Evolutionary conservation across 495 filamentous ascomycete genomes (phyloP), one percentile per base, ranked within the genome.

Genomic region (Penicillium diatomitis): DNA sequence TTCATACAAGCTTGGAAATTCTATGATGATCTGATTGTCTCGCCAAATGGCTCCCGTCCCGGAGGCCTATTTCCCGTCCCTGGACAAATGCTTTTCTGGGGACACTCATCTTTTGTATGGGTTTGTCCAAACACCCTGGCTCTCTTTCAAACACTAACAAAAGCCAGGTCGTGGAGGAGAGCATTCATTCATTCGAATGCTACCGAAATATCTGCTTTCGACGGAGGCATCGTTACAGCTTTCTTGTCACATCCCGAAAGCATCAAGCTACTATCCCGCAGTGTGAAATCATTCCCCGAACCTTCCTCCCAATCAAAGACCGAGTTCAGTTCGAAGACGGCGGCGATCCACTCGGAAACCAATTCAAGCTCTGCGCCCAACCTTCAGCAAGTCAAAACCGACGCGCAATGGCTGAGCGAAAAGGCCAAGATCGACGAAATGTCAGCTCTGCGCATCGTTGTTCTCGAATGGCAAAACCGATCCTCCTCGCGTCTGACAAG

Each of bases 301-400:
- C 82, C 63, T 51, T 79, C 74, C 40, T 53, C 71, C 50, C 81
- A 77, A 57, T 74, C 79, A 4, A 91, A 85, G 63, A 62, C 73
- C 39, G 81, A 80, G 28, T 95, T 95, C 61, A 86, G 91, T 47
- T 88, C 84, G 37, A 90, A 83, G 65, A 96, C 89, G 2, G 85
- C 91, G 11, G 83, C 90, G n/a, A 94, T 96, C 45, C 84, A 95
- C 62, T 82, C 90, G 39, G 78, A 86, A 28, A 84, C 87, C 4
- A 77, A 79, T 6, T 68, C 80, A 27, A 80, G 82, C 53, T 76
- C 79, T 10, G 75, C 76, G 30, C 88, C 85, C 63, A 76, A 90
- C 57, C 75, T 96, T 41, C 80, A 84, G 28, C 76, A 88, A 64
- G 82, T 97, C 58, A 95, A 94, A 66, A 77, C 80, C 28, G 92